These are phyloP conservation scores for Metschnikowia santaceciliae DNA, from an alignment of 805 yeast genomes.

Conservation along the genomic window DNA sequence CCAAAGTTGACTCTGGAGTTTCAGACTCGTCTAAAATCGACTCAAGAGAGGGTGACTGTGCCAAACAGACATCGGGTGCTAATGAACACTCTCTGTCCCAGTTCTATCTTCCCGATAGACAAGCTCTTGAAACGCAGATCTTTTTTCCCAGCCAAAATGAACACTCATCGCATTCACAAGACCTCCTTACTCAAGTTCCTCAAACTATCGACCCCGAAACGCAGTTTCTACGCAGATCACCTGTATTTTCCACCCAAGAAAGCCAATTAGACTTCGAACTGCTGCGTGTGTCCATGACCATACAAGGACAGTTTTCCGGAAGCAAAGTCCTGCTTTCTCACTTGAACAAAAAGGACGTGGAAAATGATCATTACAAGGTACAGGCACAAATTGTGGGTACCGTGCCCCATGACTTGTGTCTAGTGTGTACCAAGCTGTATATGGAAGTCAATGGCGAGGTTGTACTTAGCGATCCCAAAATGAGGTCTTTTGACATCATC, in stretches of 20 bases:
- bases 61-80: neutral
- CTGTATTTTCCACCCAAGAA: neutral
- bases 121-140: neutral
- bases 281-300: neutral
- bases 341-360: neutral
- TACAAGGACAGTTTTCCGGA: conserved; percentile 1
- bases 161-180: neutral
- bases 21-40: neutral
- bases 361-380: conserved; percentile 15
- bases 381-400: conserved; percentile 22
- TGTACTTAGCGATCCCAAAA: conserved; percentile 22
- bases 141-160: neutral
- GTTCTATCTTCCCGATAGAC: neutral
- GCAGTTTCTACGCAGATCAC: neutral
- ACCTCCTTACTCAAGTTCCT: conserved; percentile 10
- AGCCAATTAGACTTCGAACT: conserved; percentile 2
- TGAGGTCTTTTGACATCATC: conserved; percentile 24
- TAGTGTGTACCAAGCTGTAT: conserved; percentile 28
- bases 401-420: conserved; percentile 25
- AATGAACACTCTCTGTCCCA: neutral
- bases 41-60: too few species aligned
- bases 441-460: conserved; percentile 5
- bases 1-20: neutral
- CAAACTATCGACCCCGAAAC: neutral
- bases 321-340: conserved; percentile 1